Evolutionary conservation across 495 filamentous ascomycete species (phyloP).

Genomic region (Penicillium dipodomyicola): DNA sequence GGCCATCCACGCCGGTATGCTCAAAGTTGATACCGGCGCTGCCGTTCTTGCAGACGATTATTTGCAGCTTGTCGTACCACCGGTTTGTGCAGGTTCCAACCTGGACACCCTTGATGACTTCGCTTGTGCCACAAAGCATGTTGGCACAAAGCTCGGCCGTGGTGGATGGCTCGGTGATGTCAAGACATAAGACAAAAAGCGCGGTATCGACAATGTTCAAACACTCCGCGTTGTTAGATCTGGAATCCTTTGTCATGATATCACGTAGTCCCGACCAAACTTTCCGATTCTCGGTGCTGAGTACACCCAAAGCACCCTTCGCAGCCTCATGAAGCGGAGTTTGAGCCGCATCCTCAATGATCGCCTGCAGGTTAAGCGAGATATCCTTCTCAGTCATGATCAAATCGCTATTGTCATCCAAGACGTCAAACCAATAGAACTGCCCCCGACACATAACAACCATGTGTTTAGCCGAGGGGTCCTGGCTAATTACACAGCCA

Average conservation of each 20-base stretch:
- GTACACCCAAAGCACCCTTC: slow-evolving; percentile 86
- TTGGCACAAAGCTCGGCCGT: slow-evolving; percentile 86
- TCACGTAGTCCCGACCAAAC: slow-evolving; percentile 91
- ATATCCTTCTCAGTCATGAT: slow-evolving; percentile 98
- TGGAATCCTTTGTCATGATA: slow-evolving; percentile 78
- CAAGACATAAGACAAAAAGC: slow-evolving; percentile 86
- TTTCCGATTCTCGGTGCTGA: slow-evolving; percentile 95
- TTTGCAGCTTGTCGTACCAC: slow-evolving; percentile 99
- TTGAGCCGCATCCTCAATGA: slow-evolving; percentile 84
- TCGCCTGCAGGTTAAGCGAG: slow-evolving; percentile 85
- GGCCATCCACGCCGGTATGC: slow-evolving; percentile 96
- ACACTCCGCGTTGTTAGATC: slow-evolving; percentile 93
- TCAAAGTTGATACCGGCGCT: slow-evolving; percentile 99
- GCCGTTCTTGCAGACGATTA: slow-evolving; percentile 98
- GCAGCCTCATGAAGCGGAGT: slow-evolving; percentile 91
- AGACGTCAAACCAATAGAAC: slow-evolving; percentile 98
- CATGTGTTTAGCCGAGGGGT: slow-evolving; percentile 82
- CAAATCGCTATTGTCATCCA: slow-evolving; percentile 89
- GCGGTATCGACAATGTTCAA: slow-evolving; percentile 92
- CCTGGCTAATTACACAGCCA: slow-evolving; percentile 94
- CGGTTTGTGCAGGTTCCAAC: slow-evolving; percentile 96
- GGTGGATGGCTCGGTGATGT: slow-evolving; percentile 80
- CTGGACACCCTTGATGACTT: slow-evolving; percentile 89
- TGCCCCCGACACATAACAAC: slow-evolving; percentile 95
- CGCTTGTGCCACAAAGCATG: slow-evolving; percentile 95